These are phyloP conservation scores for Paspalum vaginatum DNA, from an alignment of 176 grass and related monocot genomes.

Conservation along the genomic window DNA sequence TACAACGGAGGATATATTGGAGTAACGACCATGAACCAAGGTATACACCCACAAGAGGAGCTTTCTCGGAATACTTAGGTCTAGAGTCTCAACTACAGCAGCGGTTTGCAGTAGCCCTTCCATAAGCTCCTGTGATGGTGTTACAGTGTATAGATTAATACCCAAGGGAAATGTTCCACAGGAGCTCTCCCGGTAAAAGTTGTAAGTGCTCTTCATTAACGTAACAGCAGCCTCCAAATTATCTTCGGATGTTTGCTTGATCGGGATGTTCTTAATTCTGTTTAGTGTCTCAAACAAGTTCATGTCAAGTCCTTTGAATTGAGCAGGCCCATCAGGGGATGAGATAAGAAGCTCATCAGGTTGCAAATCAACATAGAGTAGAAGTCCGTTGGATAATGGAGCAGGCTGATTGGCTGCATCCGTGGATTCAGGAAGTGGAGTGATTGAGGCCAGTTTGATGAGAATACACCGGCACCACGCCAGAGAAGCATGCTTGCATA, in stretches of 20 bases:
- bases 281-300: conserved; percentile 88
- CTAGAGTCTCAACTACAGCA: conserved; percentile 58
- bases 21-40: conserved; percentile 73
- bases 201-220: conserved; percentile 84
- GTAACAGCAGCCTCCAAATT: conserved; percentile 90
- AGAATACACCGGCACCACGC: conserved; percentile 92
- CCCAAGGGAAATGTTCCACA: conserved; percentile 81
- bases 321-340: conserved; percentile 70
- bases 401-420: conserved; percentile 49
- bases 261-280: conserved; percentile 85
- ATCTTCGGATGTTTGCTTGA: conserved; percentile 78
- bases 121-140: conserved; percentile 43
- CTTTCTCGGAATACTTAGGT: conserved; percentile 95
- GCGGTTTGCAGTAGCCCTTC: conserved; percentile 55
- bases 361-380: conserved; percentile 84
- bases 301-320: conserved; percentile 95
- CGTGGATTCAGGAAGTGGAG: conserved; percentile 61
- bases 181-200: conserved; percentile 91
- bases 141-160: conserved; percentile 76
- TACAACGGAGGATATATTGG: conserved; percentile 80
- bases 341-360: conserved; percentile 88
- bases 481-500: conserved; percentile 95
- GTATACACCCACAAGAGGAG: conserved; percentile 89
- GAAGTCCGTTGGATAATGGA: conserved; percentile 56
- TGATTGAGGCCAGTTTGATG: conserved; percentile 91